Evolutionary conservation across 306 rosid genomes (phyloP).

Genomic region (Cucurbita maxima): DNA sequence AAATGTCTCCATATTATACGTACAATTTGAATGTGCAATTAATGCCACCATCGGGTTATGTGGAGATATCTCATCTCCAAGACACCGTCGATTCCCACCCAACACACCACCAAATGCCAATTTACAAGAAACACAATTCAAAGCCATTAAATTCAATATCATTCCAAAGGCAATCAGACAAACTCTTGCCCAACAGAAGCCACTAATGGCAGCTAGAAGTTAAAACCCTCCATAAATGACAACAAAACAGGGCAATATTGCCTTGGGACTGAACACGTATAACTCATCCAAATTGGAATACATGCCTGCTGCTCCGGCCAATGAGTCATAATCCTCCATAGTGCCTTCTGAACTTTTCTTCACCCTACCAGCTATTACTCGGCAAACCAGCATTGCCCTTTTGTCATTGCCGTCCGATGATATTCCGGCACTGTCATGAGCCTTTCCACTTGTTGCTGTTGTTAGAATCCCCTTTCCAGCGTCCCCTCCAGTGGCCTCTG

Average conservation of each 20-base stretch:
- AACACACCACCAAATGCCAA: not conserved
- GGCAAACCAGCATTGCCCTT: conserved; percentile 92
- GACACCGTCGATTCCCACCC: not conserved
- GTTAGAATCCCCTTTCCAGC: conserved; percentile 51
- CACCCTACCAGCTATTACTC: conserved; percentile 96
- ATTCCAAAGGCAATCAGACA: not conserved
- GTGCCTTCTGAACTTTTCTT: conserved; percentile 59
- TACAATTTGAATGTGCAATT: conserved; percentile 3
- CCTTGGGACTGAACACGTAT: conserved; percentile 55
- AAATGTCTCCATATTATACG: conserved; percentile 2
- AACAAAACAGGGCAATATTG: conserved; percentile 97
- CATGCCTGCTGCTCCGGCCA: conserved; percentile 61
- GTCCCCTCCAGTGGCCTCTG: conserved; percentile 8
- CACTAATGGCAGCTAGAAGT: conserved; percentile 6
- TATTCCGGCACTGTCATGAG: conserved; percentile 50
- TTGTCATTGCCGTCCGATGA: conserved; percentile 16
- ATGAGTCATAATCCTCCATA: conserved; percentile 66
- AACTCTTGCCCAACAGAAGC: conserved; percentile 1
- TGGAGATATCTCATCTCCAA: not conserved
- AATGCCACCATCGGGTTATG: not conserved
- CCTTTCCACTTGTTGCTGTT: conserved; percentile 82
- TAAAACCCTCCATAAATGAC: conserved; percentile 67
- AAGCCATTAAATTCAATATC: not conserved
- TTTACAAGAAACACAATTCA: not conserved
- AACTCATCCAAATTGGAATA: conserved; percentile 89